Conservation (phyloP, 352 stramenopile species). For the Phytophthora rubi region DNA sequence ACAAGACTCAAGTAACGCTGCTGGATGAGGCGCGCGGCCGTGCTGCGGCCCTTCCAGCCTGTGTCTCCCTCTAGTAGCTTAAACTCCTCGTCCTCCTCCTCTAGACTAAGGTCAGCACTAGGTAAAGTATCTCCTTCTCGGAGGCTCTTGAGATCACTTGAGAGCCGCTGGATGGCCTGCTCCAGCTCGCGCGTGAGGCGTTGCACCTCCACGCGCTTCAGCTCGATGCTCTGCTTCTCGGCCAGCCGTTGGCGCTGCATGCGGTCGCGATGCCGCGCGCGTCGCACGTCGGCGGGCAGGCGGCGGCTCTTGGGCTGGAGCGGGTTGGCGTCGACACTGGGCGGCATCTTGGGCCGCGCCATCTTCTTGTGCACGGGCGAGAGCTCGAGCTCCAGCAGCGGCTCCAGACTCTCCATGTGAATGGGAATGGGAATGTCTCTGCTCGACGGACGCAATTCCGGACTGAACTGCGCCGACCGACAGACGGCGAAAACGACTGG, state of each 20-base stretch:
- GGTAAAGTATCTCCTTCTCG: not conserved
- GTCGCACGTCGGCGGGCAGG: conserved; percentile 32
- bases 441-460: not conserved
- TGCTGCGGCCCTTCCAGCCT: conserved; percentile 21
- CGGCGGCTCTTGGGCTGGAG: conserved; percentile 18
- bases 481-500: conserved; percentile 1
- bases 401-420: conserved; percentile 13
- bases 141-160: conserved; percentile 2
- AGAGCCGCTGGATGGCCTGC: conserved; percentile 22
- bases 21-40: conserved; percentile 23
- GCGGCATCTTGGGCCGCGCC: conserved; percentile 9
- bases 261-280: conserved; percentile 42
- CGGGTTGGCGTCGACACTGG: not conserved
- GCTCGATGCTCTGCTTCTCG: conserved; percentile 43
- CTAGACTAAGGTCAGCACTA: not conserved
- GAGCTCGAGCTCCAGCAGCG: conserved; percentile 21
- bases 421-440: not conserved
- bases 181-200: conserved; percentile 37
- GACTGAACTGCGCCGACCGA: not conserved
- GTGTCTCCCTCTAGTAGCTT: conserved; percentile 2
- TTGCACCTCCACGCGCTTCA: conserved; percentile 46
- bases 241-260: conserved; percentile 51
- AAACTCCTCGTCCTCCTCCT: conserved; percentile 18
- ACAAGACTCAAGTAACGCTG: conserved; percentile 42
- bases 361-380: conserved; percentile 33